Conservation (phyloP, 2,329 filamentous ascomycete species). For the Calycina herbarum region DNA sequence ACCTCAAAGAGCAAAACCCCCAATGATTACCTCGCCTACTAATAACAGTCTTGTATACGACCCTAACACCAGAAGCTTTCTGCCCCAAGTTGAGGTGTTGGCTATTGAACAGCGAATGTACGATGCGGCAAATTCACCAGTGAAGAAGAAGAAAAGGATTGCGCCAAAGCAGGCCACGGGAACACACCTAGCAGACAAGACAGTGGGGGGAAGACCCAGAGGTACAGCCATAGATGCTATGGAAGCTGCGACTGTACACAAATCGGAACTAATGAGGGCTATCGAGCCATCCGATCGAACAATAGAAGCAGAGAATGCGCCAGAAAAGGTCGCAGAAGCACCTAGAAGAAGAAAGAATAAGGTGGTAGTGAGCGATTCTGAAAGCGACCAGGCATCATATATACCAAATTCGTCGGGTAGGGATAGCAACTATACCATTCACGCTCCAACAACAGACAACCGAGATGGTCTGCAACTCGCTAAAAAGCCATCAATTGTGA, state of each 20-base stretch:
- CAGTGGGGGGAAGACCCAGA: constrained; percentile 51
- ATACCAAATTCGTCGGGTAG: constrained; percentile 34
- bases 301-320: constrained; percentile 9
- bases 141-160: constrained; percentile 42
- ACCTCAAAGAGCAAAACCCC: constrained; percentile 31
- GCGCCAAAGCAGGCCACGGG: constrained; percentile 39
- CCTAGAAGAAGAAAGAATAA: constrained; percentile 28
- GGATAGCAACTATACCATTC: constrained; percentile 31
- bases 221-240: constrained; percentile 47
- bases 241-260: constrained; percentile 25
- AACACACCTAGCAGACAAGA: constrained; percentile 48
- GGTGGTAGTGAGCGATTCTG: constrained; percentile 27
- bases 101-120: constrained; percentile 45
- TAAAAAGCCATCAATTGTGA: constrained; percentile 47
- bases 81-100: constrained; percentile 48
- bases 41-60: constrained; percentile 59
- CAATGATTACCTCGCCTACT: constrained; percentile 32
- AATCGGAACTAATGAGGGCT: constrained; percentile 4
- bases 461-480: constrained; percentile 29
- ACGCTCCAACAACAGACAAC: constrained; percentile 21
- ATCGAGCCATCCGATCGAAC: constrained; percentile 12
- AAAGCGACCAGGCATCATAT: constrained; percentile 32
- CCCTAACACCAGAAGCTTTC: constrained; percentile 64
- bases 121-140: constrained; percentile 43
- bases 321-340: constrained; percentile 11